Evolutionary conservation across 306 rosid genomes (phyloP).

Genomic region (Delonix regia): DNA sequence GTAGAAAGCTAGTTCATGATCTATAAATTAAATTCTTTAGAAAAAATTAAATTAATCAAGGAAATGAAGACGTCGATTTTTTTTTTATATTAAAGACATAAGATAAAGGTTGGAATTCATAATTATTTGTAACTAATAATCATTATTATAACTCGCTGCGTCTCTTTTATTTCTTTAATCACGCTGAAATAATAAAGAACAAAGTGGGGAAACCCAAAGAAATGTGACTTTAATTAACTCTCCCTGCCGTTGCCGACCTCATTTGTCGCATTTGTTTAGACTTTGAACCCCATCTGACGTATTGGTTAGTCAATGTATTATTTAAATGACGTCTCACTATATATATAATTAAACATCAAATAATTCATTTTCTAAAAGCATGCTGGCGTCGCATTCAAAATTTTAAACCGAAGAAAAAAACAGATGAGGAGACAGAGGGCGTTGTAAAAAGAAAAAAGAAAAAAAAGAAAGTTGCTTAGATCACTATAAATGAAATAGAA

Average conservation of each 20-base stretch:
- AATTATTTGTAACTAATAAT: too few species aligned
- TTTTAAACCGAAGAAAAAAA: not conserved
- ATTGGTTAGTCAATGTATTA: slow-evolving; percentile 14
- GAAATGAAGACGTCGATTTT: not conserved
- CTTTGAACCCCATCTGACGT: not conserved
- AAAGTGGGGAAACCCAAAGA: not conserved
- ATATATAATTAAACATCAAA: not conserved
- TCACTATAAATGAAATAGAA: not conserved
- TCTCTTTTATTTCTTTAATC: not conserved
- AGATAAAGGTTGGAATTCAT: not conserved
- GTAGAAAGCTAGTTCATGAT: too few species aligned
- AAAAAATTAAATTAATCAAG: not conserved
- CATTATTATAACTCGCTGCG: too few species aligned
- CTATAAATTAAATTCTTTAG: too few species aligned
- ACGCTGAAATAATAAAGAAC: not conserved
- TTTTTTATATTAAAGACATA: not conserved
- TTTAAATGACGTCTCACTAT: too few species aligned
- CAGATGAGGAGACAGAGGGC: not conserved
- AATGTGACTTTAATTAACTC: not conserved
- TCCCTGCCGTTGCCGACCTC: not conserved
- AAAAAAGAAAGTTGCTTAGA: not conserved
- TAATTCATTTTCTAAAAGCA: not conserved
- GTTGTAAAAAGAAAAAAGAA: not conserved
- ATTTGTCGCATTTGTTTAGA: slow-evolving; percentile 9
- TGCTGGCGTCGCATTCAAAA: slow-evolving; percentile 1